Percentiles rank a stretch among this genome's conserved stretches.
These are phyloP conservation scores for Boletellus sp. DNA, from an alignment of 1,284 basidiomycete species.

Conservation along the genomic window DNA sequence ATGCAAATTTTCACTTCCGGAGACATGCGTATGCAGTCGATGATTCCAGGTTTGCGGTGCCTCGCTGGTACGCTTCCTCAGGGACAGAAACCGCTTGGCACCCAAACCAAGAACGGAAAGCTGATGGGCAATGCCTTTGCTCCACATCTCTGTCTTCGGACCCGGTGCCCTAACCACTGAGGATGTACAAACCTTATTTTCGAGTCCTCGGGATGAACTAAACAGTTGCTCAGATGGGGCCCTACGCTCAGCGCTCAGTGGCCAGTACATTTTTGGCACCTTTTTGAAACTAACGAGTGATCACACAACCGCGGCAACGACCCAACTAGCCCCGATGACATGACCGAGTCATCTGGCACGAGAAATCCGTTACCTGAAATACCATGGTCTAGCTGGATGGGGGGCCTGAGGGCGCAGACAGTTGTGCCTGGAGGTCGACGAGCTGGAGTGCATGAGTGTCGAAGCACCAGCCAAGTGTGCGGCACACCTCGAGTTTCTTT, in stretches of 20 bases:
- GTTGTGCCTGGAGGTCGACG: conserved; percentile 58
- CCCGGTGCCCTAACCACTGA: neutral
- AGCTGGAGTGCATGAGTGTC: conserved; percentile 42
- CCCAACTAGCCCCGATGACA: neutral
- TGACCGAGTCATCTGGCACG: neutral
- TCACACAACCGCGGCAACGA: neutral
- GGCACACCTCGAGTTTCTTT: conserved; percentile 72
- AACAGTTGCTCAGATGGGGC: neutral
- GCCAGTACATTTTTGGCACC: neutral
- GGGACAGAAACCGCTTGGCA: conserved; percentile 34
- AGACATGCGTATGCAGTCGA: conserved; percentile 30
- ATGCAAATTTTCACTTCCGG: conserved; percentile 31
- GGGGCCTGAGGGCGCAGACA: conserved; percentile 34
- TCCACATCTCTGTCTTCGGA: neutral
- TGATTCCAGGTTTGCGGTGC: conserved; percentile 30
- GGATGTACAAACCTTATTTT: neutral
- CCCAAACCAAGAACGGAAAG: conserved; percentile 43
- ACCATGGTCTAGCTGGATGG: conserved; percentile 9
- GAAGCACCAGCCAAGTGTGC: conserved; percentile 4
- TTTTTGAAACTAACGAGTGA: neutral
- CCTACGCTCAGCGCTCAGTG: no score
- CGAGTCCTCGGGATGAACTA: neutral
- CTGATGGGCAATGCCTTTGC: conserved; percentile 33
- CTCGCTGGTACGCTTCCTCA: conserved; percentile 34
- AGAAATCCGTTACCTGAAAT: neutral